Percentiles rank a stretch among this genome's conserved stretches.
These are phyloP conservation scores for Penicillium sp. DNA, from an alignment of 2,329 filamentous ascomycete species.

Conservation along the genomic window DNA sequence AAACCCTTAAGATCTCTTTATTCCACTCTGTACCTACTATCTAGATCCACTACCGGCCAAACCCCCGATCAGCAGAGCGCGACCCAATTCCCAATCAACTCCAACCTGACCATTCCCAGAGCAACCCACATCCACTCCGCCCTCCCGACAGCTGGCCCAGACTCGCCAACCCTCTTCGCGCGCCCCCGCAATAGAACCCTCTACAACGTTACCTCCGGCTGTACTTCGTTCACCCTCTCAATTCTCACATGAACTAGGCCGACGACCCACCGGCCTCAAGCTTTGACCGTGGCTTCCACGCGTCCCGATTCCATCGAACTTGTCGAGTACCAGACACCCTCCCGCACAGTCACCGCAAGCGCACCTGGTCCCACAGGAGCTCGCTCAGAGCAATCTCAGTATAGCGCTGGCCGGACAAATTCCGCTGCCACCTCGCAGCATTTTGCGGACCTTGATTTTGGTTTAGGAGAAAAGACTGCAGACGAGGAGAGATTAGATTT, in stretches of 20 bases:
- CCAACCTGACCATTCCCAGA: slow-evolving; percentile 19
- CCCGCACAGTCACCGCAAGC: slow-evolving; percentile 2
- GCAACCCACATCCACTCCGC: slow-evolving; percentile 16
- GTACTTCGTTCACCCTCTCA: slow-evolving; percentile 7
- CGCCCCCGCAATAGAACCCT: slow-evolving; percentile 1
- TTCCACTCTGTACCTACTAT: slow-evolving; percentile 2
- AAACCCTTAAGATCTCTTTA: background rate
- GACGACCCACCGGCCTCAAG: slow-evolving; percentile 14
- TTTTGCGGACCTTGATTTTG: slow-evolving; percentile 7
- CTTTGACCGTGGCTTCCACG: slow-evolving; percentile 23
- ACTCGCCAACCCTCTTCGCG: background rate
- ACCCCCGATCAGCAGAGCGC: slow-evolving; percentile 8
- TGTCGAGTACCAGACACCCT: slow-evolving; percentile 23
- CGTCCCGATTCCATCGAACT: slow-evolving; percentile 35
- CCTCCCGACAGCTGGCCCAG: slow-evolving; percentile 2
- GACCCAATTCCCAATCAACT: slow-evolving; percentile 5
- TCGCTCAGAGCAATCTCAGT: slow-evolving; percentile 4
- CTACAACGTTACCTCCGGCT: slow-evolving; percentile 15
- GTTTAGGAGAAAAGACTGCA: background rate
- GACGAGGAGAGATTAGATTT: slow-evolving; percentile 3
- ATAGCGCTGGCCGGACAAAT: slow-evolving; percentile 4
- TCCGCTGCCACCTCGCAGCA: slow-evolving; percentile 14
- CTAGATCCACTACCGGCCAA: background rate
- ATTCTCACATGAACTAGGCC: slow-evolving; percentile 16
- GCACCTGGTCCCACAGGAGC: slow-evolving; percentile 8